Conservation (phyloP, 148 eudicot species). For the Suaeda aralocaspica region DNA sequence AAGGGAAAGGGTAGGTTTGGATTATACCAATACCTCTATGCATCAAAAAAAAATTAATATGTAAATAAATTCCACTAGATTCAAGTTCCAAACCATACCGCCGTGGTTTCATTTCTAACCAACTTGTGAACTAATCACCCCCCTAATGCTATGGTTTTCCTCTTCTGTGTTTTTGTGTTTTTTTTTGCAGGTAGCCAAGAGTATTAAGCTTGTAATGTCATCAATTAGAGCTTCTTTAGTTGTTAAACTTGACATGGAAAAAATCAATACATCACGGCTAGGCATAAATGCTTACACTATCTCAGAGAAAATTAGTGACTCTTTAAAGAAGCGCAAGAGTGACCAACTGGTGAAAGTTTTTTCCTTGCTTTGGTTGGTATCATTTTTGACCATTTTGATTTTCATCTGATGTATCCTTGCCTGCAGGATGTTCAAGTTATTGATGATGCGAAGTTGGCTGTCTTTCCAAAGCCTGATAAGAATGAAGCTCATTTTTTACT, state of each 20-base stretch:
- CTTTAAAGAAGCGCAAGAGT: conserved; percentile 29
- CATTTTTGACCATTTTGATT: conserved; percentile 1
- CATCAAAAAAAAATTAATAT: too few species aligned
- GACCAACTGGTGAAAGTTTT: conserved; percentile 27
- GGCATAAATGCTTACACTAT: conserved; percentile 55
- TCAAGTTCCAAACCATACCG: too few species aligned
- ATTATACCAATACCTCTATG: too few species aligned
- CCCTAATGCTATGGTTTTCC: neutral
- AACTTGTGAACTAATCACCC: too few species aligned
- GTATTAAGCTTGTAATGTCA: conserved; percentile 56
- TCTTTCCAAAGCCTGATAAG: conserved; percentile 42
- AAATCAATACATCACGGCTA: conserved; percentile 52
- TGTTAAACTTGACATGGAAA: conserved; percentile 59
- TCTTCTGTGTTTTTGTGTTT: too few species aligned
- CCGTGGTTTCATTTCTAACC: too few species aligned
- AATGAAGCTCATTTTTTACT: conserved; percentile 60
- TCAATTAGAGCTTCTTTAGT: conserved; percentile 43
- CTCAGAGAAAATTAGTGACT: conserved; percentile 44
- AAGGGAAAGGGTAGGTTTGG: too few species aligned
- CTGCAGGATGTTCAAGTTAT: conserved; percentile 61
- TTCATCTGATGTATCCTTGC: conserved; percentile 18
- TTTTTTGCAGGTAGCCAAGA: conserved; percentile 67
- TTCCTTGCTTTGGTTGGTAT: conserved; percentile 2
- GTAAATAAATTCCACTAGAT: too few species aligned
- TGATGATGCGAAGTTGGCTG: conserved; percentile 49